Evolutionary conservation across 306 rosid species (phyloP).

Genomic region (Dalbergia cultrata): DNA sequence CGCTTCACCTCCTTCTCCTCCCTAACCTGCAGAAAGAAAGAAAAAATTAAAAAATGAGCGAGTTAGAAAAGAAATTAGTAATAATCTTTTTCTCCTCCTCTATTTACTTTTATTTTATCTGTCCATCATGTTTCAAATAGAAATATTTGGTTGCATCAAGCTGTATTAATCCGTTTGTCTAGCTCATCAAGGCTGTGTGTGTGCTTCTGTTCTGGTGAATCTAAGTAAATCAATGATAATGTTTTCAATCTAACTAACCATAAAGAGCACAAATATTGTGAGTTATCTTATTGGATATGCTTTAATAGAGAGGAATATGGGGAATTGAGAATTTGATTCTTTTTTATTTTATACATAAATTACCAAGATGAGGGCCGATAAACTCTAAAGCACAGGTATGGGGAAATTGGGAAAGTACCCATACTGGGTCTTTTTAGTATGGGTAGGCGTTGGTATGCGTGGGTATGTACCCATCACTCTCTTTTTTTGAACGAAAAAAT

Average conservation of each 20-base stretch:
- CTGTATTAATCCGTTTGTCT: slow-evolving; percentile 16
- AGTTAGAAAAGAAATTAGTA: neutral
- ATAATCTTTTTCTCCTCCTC: neutral
- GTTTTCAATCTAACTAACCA: slow-evolving; percentile 21
- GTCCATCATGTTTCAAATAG: neutral
- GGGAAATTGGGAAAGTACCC: too few species aligned
- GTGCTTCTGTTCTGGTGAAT: slow-evolving; percentile 6
- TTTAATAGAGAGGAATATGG: neutral
- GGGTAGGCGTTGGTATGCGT: too few species aligned
- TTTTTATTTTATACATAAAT: too few species aligned
- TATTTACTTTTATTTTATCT: neutral
- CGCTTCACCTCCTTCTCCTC: neutral
- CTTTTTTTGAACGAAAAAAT: too few species aligned
- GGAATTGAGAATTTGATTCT: neutral
- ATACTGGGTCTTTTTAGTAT: too few species aligned
- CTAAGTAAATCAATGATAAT: slow-evolving; percentile 2
- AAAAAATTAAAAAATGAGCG: slow-evolving; percentile 3
- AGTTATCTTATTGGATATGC: neutral
- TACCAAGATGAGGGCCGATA: too few species aligned
- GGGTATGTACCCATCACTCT: too few species aligned
- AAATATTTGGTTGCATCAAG: slow-evolving; percentile 1
- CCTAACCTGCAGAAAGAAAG: neutral
- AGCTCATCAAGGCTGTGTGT: neutral
- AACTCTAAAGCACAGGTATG: too few species aligned
- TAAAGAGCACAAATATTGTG: too few species aligned